Evolutionary conservation across 495 filamentous ascomycete genomes (phyloP), one percentile per base, ranked within the genome.

Genomic region (Daldinia grandis): DNA sequence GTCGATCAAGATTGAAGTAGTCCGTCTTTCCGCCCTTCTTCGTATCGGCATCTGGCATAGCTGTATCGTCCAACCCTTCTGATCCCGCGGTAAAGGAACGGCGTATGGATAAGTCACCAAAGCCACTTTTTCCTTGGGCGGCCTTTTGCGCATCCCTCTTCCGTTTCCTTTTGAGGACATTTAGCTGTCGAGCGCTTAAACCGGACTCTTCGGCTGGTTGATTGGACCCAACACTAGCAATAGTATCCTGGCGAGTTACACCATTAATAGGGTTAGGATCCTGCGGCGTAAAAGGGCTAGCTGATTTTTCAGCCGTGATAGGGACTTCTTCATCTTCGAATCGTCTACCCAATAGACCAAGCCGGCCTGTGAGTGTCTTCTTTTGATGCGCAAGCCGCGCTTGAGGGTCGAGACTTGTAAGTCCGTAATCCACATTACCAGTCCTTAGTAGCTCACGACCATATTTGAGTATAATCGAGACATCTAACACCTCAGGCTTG

Each of bases 111-210:
- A 99, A 81, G 76, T 98, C 95, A 40, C 96, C 93, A 77, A 98
- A 98, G 63, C 90, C 93, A 63, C 83, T 81, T 58, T 83, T 84
- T 2, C 83, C 82, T 55, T 83, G 82, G 14, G 91, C 91, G 37
- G 92, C 91, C 75, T 92, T 89, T 76, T 93, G 94, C 8, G 93
- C 93, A 73, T 91, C 90, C 59, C 87, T 83, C 76, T 95, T 97
- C 31, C 92, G 89, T 76, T 96, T 97, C 15, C 95, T 88, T 78
- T 99, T 99, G 9, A 99, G 83, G 60, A 93, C 92, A 74, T 98
- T 99, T 28, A 97, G 84, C 76, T 98, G 95, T 14, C 95, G 89
- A 63, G 93, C 92, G 81, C 94, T 98, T 15, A 98, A 81, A 3
- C 88, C 89, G 0, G 86, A 78, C 57, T 95, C 92, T 57, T 93